Conservation (phyloP, 2,329 filamentous ascomycete genomes). For the Aspergillus sp. region DNA sequence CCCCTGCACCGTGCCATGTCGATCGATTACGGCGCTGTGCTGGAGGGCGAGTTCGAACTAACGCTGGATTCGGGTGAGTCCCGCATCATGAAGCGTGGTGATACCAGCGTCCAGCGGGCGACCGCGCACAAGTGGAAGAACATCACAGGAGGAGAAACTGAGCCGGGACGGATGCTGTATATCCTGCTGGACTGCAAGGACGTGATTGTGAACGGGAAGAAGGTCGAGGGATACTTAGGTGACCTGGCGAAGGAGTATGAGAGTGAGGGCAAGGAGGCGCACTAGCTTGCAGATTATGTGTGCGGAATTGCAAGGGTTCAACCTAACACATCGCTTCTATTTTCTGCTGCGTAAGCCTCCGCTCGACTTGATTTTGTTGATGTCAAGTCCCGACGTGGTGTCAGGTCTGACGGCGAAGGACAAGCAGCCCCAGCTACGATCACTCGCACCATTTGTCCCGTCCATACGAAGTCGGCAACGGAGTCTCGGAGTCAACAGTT, state of each 20-base stretch:
- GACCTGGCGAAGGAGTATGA: background rate
- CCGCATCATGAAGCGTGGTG: constrained; percentile 4
- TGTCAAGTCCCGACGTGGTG: too few species aligned
- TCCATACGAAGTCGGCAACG: too few species aligned
- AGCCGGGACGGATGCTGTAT: background rate
- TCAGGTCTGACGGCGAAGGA: too few species aligned
- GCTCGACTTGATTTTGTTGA: too few species aligned
- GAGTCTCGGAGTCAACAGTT: too few species aligned
- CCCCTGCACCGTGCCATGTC: constrained; percentile 4
- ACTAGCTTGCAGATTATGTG: background rate
- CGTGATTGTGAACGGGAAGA: background rate
- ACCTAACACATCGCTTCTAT: background rate
- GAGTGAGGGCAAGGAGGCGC: background rate
- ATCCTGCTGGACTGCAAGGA: background rate
- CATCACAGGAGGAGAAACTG: too few species aligned
- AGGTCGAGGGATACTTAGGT: background rate
- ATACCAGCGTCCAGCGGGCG: constrained; percentile 3
- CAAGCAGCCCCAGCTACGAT: too few species aligned
- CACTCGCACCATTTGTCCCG: too few species aligned
- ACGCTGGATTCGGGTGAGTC: constrained; percentile 4
- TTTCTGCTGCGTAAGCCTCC: too few species aligned
- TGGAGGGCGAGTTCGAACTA: constrained; percentile 6
- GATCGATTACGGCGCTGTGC: constrained; percentile 2
- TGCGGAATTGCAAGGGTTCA: background rate
- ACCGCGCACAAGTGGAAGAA: constrained; percentile 5